Conservation (phyloP, 805 yeast species). For the Candida sphagnicola region DNA sequence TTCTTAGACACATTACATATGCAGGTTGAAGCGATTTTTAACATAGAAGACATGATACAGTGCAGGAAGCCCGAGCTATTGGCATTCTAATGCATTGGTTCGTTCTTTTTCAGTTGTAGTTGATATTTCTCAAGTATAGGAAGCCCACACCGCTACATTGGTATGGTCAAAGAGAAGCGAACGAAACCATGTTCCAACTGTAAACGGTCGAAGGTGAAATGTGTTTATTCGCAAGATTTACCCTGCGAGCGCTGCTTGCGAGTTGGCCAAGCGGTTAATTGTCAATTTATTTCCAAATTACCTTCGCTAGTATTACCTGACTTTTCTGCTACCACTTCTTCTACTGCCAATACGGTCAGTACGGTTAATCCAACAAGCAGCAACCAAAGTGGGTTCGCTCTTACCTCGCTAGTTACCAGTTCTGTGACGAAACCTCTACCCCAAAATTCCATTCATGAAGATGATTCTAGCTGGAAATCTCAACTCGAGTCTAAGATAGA, state of each 20-base stretch:
- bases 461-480: slow-evolving; percentile 26
- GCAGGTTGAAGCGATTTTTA: too few relatives aligned
- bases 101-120: too few relatives aligned
- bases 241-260: slow-evolving; percentile 59
- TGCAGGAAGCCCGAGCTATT: too few relatives aligned
- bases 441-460: not conserved
- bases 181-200: slow-evolving; percentile 64
- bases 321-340: slow-evolving; percentile 5
- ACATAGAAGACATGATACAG: too few relatives aligned
- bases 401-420: not conserved
- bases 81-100: too few relatives aligned
- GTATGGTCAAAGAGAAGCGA: slow-evolving; percentile 36
- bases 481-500: slow-evolving; percentile 32
- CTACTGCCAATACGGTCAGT: not conserved
- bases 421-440: slow-evolving; percentile 1
- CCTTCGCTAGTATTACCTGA: slow-evolving; percentile 37
- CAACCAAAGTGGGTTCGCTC: not conserved
- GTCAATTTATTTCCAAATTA: slow-evolving; percentile 54
- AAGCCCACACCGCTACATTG: not conserved
- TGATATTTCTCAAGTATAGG: too few relatives aligned
- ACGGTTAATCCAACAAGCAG: not conserved
- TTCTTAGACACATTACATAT: too few relatives aligned
- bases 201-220: slow-evolving; percentile 58
- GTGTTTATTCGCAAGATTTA: slow-evolving; percentile 43
- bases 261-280: slow-evolving; percentile 41